A percentile compares a stretch with the other conserved stretches of the same genome.
These are phyloP conservation scores for Medicago ruthenica DNA, from an alignment of 306 rosid species.

Conservation along the genomic window DNA sequence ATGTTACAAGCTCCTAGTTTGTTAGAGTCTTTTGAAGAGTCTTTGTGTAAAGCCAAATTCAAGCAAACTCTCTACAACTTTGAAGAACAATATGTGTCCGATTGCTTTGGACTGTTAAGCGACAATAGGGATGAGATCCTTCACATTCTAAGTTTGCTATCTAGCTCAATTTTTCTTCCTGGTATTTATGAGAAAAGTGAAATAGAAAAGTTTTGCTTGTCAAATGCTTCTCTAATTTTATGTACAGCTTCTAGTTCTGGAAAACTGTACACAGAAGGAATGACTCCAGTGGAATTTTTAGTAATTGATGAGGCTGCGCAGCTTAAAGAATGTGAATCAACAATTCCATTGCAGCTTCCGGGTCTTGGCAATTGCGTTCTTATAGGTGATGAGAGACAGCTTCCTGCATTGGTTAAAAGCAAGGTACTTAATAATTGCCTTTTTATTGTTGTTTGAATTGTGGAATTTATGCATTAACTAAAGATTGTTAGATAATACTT, in stretches of 20 bases:
- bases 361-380: conserved; percentile 48
- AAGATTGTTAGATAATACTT: not conserved
- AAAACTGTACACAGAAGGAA: conserved; percentile 29
- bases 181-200: fast-evolving
- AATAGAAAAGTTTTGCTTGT: conserved; percentile 33
- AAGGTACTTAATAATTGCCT: conserved; percentile 43
- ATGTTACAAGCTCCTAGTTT: conserved; percentile 30
- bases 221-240: conserved; percentile 37
- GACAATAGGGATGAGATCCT: conserved; percentile 16
- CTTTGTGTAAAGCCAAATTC: not conserved
- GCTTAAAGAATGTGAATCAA: conserved; percentile 64
- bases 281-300: conserved; percentile 29
- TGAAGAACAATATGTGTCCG: not conserved
- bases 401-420: conserved; percentile 68
- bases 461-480: not conserved
- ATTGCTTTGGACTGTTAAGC: conserved; percentile 2
- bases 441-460: not conserved
- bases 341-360: conserved; percentile 56
- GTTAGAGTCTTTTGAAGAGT: conserved; percentile 6
- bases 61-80: not conserved
- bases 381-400: conserved; percentile 66
- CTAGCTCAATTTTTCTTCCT: conserved; percentile 11
- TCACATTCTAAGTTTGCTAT: conserved; percentile 7
- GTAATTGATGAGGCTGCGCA: conserved; percentile 71
- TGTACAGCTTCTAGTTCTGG: conserved; percentile 54